These are phyloP conservation scores for Senna tora DNA, from an alignment of 306 rosid genomes.

Conservation along the genomic window DNA sequence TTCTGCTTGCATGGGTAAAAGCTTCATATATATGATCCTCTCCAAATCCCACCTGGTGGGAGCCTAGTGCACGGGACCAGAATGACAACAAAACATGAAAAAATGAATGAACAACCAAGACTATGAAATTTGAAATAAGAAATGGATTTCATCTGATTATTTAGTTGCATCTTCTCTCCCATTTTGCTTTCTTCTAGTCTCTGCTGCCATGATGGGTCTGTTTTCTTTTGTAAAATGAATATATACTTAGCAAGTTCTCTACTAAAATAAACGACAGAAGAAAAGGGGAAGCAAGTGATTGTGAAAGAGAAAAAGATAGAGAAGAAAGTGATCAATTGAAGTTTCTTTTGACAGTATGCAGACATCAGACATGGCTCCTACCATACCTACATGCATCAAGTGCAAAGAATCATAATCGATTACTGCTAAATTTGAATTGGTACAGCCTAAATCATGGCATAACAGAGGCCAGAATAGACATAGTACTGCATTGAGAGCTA, in stretches of 20 bases:
- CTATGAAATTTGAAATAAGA: too few species aligned
- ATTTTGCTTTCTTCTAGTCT: background rate
- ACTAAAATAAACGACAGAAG: background rate
- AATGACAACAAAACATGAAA: too few species aligned
- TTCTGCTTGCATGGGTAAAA: too few species aligned
- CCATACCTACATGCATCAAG: slow-evolving; percentile 9
- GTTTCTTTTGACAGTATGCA: background rate
- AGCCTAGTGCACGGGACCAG: too few species aligned
- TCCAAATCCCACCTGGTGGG: too few species aligned
- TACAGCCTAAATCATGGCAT: slow-evolving; percentile 9
- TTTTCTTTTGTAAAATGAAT: too few species aligned
- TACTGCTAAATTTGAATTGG: slow-evolving; percentile 10
- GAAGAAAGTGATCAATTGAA: background rate
- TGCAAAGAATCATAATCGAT: slow-evolving; percentile 16
- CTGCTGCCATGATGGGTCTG: slow-evolving; percentile 10
- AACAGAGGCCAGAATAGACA: slow-evolving; percentile 1
- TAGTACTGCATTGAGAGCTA: slow-evolving; percentile 9
- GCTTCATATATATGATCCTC: too few species aligned
- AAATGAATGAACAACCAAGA: too few species aligned
- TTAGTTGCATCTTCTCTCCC: background rate
- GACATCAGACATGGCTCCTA: background rate
- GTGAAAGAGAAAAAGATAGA: background rate
- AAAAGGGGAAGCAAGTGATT: background rate
- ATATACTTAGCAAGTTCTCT: too few species aligned
- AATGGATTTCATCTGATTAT: background rate